Percentiles rank a stretch among this genome's conserved stretches.
Conservation (phyloP, 352 stramenopile species). For the Elongisporangium undulatum region DNA sequence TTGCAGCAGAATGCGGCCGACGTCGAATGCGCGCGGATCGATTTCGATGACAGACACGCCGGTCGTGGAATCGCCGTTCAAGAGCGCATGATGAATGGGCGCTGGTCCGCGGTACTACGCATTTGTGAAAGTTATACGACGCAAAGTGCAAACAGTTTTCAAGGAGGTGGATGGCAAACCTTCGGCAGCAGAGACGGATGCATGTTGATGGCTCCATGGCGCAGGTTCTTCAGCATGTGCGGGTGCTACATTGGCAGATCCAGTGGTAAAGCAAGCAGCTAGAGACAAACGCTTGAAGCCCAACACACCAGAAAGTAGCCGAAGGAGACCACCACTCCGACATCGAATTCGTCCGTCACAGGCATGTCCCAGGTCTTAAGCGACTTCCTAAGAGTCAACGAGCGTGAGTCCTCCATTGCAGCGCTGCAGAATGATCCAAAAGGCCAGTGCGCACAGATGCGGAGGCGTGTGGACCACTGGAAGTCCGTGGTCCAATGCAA, state of each 20-base stretch:
- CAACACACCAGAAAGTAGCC: slow-evolving; percentile 71
- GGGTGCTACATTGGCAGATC: slow-evolving; percentile 39
- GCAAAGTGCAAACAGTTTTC: not conserved
- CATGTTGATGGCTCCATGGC: slow-evolving; percentile 85
- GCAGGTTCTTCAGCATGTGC: slow-evolving; percentile 62
- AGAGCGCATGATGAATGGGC: slow-evolving; percentile 82
- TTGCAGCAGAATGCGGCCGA: slow-evolving; percentile 72
- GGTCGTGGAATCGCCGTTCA: slow-evolving; percentile 70
- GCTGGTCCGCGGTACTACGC: slow-evolving; percentile 72
- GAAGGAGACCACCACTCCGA: slow-evolving; percentile 88
- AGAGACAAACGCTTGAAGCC: not conserved
- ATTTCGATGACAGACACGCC: slow-evolving; percentile 87
- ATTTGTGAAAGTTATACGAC: not conserved
- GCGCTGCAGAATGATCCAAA: not conserved
- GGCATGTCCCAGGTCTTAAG: slow-evolving; percentile 74
- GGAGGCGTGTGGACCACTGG: slow-evolving; percentile 59
- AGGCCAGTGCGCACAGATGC: slow-evolving; percentile 28
- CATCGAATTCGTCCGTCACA: slow-evolving; percentile 44
- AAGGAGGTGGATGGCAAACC: slow-evolving; percentile 9
- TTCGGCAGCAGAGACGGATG: slow-evolving; percentile 84
- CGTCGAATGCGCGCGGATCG: slow-evolving; percentile 77
- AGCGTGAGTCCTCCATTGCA: not conserved
- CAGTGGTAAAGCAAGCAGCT: not conserved
- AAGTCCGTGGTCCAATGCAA: slow-evolving; percentile 56
- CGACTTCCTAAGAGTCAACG: slow-evolving; percentile 37